Evolutionary conservation across 73 alveolate species (phyloP).

Genomic region (Paramecium biaurelia): DNA sequence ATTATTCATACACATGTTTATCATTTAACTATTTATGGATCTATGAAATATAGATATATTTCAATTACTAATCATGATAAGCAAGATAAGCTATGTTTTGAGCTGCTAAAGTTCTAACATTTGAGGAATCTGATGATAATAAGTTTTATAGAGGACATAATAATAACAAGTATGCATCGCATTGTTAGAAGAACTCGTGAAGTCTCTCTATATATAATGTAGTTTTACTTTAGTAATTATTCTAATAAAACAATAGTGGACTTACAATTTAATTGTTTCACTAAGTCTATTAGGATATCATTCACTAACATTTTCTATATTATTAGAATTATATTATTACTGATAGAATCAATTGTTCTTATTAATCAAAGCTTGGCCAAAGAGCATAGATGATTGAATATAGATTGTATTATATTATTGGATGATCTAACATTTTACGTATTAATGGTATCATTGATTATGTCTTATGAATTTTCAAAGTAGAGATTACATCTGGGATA

Average conservation of each 20-base stretch:
- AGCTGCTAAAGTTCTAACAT: not conserved
- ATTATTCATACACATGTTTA: not conserved
- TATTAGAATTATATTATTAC: not conserved
- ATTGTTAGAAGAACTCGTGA: not conserved
- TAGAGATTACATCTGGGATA: not conserved
- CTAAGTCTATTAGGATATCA: not conserved
- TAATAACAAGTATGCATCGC: not conserved
- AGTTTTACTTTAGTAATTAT: not conserved
- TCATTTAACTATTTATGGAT: not conserved
- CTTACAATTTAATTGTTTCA: not conserved
- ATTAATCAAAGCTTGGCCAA: constrained; percentile 6
- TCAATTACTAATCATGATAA: not conserved
- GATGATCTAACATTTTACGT: not conserved
- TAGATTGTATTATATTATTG: not conserved
- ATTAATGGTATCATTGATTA: not conserved
- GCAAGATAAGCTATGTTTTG: not conserved
- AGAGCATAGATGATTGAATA: not conserved
- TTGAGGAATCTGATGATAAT: not conserved
- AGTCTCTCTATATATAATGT: constrained; percentile 9
- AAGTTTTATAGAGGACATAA: not conserved
- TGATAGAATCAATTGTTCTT: not conserved
- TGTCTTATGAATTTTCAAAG: not conserved
- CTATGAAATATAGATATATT: not conserved
- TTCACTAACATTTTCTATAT: not conserved
- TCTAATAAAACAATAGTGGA: not conserved